A percentile compares a stretch with the other conserved stretches of the same genome.
These are phyloP conservation scores for Sclerotinia nivalis DNA, from an alignment of 2,329 filamentous ascomycete species.

Conservation along the genomic window DNA sequence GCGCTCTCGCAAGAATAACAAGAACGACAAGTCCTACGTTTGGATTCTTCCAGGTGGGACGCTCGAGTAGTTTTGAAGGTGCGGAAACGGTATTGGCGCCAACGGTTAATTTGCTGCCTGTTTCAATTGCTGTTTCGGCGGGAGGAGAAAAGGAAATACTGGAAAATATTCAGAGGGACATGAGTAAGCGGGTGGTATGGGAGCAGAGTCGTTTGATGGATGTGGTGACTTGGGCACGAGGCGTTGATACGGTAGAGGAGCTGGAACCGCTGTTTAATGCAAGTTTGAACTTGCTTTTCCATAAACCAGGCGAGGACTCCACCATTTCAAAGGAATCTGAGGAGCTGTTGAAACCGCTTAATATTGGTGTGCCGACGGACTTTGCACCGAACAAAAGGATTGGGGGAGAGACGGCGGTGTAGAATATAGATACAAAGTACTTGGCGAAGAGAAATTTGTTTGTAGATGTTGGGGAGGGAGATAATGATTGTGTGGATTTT, in stretches of 20 bases:
- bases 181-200: neutral
- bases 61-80: neutral
- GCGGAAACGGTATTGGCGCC: constrained; percentile 2
- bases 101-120: neutral
- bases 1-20: neutral
- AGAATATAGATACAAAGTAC: neutral
- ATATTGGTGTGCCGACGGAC: constrained; percentile 1
- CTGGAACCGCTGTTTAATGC: neutral
- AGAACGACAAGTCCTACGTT: neutral
- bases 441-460: constrained; percentile 3
- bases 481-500: neutral
- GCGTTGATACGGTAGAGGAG: neutral
- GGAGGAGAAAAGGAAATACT: neutral
- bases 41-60: constrained; percentile 16
- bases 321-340: neutral
- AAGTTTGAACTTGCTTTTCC: constrained; percentile 5
- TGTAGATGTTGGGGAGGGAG: constrained; percentile 6
- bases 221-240: constrained; percentile 3
- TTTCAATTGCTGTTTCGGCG: neutral
- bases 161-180: neutral
- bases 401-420: neutral
- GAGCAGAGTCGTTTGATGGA: neutral
- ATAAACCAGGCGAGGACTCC: neutral
- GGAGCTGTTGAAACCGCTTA: neutral
- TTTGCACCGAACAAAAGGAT: neutral